Conservation (phyloP, 306 rosid species). For the Abrus pulchellus region DNA sequence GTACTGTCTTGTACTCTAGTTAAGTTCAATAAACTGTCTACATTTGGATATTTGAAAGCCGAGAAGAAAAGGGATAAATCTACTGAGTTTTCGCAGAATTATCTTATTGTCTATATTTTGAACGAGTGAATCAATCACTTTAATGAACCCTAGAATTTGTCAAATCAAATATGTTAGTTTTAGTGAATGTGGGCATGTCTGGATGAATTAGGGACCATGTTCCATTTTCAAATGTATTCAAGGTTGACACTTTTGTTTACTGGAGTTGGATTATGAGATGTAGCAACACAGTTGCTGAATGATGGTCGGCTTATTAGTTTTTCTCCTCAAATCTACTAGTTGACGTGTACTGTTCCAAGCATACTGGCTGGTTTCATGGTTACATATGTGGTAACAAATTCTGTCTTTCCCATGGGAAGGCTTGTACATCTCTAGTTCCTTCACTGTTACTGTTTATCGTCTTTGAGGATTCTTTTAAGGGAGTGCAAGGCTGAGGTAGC, state of each 20-base stretch:
- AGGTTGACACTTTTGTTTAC: conserved; percentile 42
- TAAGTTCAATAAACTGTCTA: conserved; percentile 20
- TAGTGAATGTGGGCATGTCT: conserved; percentile 21
- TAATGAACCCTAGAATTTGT: not conserved
- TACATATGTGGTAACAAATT: conserved; percentile 18
- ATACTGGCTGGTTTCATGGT: conserved; percentile 16
- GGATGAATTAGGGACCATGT: conserved; percentile 28
- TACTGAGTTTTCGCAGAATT: not conserved
- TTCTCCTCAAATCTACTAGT: not conserved
- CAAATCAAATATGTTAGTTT: not conserved
- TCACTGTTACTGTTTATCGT: conserved; percentile 29
- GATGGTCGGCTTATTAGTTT: conserved; percentile 14
- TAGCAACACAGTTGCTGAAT: conserved; percentile 38
- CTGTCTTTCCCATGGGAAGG: not conserved
- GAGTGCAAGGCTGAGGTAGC: conserved; percentile 20
- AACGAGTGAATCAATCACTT: not conserved
- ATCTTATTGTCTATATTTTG: conserved; percentile 18
- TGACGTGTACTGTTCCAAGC: conserved; percentile 23
- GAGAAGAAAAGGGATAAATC: not conserved
- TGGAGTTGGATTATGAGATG: conserved; percentile 36
- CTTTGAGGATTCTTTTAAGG: conserved; percentile 35
- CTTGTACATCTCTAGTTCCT: conserved; percentile 19
- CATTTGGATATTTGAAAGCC: conserved; percentile 17
- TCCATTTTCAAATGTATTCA: conserved; percentile 31
- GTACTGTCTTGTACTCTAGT: conserved; percentile 26